Conservation (phyloP, 208 protist species). For the Leishmania turanica region DNA sequence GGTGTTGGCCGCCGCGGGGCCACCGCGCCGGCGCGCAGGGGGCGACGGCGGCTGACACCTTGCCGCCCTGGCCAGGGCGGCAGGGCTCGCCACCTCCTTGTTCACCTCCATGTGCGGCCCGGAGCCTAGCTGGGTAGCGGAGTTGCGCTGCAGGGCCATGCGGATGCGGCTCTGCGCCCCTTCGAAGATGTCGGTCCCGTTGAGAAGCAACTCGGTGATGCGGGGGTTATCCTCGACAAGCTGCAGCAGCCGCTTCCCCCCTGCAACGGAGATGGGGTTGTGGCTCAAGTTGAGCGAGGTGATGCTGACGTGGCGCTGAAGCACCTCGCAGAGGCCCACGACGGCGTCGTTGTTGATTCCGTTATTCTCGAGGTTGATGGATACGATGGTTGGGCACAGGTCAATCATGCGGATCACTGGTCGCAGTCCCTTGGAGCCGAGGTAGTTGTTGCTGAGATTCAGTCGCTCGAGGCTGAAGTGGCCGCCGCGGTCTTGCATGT, state of each 20-base stretch:
- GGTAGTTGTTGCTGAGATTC: conserved; percentile 78
- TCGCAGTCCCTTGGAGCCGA: conserved; percentile 84
- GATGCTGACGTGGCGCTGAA: conserved; percentile 73
- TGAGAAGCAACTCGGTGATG: conserved; percentile 73
- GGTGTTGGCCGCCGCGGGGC: neutral
- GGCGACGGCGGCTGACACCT: neutral
- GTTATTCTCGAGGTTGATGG: conserved; percentile 82
- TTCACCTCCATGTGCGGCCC: conserved; percentile 29
- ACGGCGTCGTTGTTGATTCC: conserved; percentile 86
- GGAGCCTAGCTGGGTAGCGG: conserved; percentile 6
- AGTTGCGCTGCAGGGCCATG: conserved; percentile 48
- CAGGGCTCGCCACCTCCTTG: neutral
- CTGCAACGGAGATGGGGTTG: conserved; percentile 83
- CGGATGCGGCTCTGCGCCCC: conserved; percentile 71
- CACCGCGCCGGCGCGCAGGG: neutral
- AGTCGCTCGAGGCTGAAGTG: conserved; percentile 47
- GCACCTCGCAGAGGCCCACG: conserved; percentile 56
- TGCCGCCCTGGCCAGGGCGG: neutral
- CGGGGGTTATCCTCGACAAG: conserved; percentile 74
- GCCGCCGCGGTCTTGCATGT: conserved; percentile 44
- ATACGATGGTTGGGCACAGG: conserved; percentile 73
- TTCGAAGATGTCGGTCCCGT: conserved; percentile 78
- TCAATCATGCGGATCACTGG: conserved; percentile 86
- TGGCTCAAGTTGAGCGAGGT: conserved; percentile 63
- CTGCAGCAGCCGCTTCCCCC: conserved; percentile 72